Evolutionary conservation across 1,284 basidiomycete genomes (phyloP).

Genomic region (Paramarasmius palmivorus): DNA sequence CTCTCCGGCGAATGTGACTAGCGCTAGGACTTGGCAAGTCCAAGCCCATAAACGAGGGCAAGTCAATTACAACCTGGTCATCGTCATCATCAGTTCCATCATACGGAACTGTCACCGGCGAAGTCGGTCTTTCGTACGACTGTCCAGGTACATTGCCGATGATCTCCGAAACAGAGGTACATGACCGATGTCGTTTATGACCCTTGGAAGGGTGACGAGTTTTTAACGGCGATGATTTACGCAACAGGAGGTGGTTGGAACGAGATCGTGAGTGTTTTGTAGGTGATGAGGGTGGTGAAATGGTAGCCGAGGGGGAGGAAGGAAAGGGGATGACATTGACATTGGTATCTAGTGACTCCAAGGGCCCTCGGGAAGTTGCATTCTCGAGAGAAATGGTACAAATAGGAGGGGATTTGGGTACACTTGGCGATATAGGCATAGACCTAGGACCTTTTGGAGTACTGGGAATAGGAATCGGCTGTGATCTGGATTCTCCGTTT

Average conservation of each 20-base stretch:
- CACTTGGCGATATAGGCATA: background rate
- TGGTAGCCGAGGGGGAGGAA: background rate
- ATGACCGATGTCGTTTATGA: constrained; percentile 2
- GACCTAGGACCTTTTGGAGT: background rate
- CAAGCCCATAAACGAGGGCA: background rate
- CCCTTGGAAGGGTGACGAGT: background rate
- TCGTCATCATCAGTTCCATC: constrained; percentile 1
- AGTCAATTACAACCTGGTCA: background rate
- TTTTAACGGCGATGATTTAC: background rate
- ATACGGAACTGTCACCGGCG: background rate
- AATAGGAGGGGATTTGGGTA: background rate
- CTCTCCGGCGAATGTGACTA: background rate
- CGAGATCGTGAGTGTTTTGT: background rate
- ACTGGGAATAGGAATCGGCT: background rate
- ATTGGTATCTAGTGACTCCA: background rate
- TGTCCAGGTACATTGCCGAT: background rate
- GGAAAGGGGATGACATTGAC: constrained; percentile 3
- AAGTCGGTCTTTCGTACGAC: background rate
- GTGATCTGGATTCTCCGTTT: background rate
- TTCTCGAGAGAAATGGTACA: constrained; percentile 4
- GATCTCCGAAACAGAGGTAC: background rate
- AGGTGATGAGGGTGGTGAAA: background rate
- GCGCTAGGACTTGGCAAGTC: background rate
- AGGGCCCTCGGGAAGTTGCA: background rate
- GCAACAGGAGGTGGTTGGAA: constrained; percentile 1